phyloP scores from a whole-genome alignment of 1,284 basidiomycete species.

The Trametes versicolor region DNA sequence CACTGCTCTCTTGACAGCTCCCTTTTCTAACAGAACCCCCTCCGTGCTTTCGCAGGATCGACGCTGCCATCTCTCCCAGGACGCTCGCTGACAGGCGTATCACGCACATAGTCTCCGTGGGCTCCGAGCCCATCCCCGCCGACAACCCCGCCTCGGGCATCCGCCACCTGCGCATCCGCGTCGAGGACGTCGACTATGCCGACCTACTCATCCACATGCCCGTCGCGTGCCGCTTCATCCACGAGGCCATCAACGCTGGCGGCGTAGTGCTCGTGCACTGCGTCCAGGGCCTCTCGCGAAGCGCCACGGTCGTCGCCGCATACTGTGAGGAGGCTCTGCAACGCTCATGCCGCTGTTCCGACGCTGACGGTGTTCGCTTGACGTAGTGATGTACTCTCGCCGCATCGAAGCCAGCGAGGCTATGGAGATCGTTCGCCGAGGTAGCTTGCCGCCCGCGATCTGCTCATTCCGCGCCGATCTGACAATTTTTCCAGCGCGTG shows the following conservation, averaged over 20 bases:
- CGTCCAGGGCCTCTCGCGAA: constrained; percentile 83
- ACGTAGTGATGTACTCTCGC: constrained; percentile 77
- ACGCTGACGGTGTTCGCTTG: constrained; percentile 26
- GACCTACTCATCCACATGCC: constrained; percentile 84
- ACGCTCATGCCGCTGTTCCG: not conserved
- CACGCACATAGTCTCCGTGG: constrained; percentile 82
- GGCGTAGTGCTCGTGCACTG: constrained; percentile 88
- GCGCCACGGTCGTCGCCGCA: constrained; percentile 84
- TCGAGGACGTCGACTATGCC: constrained; percentile 86
- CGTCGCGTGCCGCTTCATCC: constrained; percentile 82
- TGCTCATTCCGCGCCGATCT: constrained; percentile 17
- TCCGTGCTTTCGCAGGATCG: constrained; percentile 56
- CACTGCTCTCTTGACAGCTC: constrained; percentile 39
- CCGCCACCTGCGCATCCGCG: constrained; percentile 72
- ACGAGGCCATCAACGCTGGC: constrained; percentile 70
- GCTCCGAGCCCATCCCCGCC: constrained; percentile 76
- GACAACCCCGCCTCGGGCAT: constrained; percentile 79
- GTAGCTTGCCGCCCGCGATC: constrained; percentile 45
- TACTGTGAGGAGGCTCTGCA: constrained; percentile 67
- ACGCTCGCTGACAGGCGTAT: constrained; percentile 78
- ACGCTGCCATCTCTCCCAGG: constrained; percentile 77
- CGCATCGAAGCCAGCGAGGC: constrained; percentile 67
- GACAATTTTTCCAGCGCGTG: constrained; percentile 59
- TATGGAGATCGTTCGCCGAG: constrained; percentile 66
- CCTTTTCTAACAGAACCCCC: constrained; percentile 32